phyloP scores from a whole-genome alignment of 331 rosid species.

The Saraca asoca region DNA sequence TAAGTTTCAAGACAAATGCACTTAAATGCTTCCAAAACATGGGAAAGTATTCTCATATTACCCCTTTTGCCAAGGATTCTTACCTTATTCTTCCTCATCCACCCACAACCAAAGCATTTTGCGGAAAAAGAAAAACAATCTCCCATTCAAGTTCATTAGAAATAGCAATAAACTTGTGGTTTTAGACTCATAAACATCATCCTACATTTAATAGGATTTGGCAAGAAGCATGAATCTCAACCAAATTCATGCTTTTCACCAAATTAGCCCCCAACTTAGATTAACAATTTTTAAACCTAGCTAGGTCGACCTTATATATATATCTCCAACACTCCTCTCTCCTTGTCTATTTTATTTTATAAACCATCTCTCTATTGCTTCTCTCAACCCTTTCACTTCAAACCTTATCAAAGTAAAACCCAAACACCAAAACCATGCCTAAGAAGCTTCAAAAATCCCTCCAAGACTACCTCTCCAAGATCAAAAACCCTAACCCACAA shows the following conservation, averaged over 20 bases:
- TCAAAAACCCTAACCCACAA: constrained; percentile 44
- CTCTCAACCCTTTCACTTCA: constrained; percentile 13
- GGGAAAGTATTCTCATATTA: not conserved
- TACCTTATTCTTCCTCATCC: no score
- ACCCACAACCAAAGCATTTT: no score
- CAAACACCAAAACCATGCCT: constrained; percentile 44
- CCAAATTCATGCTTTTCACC: constrained; percentile 36
- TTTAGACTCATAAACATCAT: no score
- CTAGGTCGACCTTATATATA: not conserved
- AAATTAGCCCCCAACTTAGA: constrained; percentile 28
- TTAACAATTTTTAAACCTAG: no score
- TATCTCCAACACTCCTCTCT: constrained; percentile 25
- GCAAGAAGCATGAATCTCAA: constrained; percentile 19
- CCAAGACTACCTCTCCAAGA: constrained; percentile 49
- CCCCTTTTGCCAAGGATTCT: not conserved
- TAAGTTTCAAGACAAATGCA: constrained; percentile 29
- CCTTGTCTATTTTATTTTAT: constrained; percentile 31
- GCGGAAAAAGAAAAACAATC: not conserved
- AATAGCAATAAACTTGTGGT: not conserved
- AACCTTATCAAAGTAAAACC: not conserved
- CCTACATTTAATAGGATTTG: constrained; percentile 20
- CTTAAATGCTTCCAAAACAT: constrained; percentile 9
- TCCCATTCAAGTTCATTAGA: constrained; percentile 22
- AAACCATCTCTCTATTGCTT: constrained; percentile 20
- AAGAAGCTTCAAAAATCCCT: constrained; percentile 59